phyloP scores from a whole-genome alignment of 805 yeast species.

The Metschnikowia cerradonensis region DNA sequence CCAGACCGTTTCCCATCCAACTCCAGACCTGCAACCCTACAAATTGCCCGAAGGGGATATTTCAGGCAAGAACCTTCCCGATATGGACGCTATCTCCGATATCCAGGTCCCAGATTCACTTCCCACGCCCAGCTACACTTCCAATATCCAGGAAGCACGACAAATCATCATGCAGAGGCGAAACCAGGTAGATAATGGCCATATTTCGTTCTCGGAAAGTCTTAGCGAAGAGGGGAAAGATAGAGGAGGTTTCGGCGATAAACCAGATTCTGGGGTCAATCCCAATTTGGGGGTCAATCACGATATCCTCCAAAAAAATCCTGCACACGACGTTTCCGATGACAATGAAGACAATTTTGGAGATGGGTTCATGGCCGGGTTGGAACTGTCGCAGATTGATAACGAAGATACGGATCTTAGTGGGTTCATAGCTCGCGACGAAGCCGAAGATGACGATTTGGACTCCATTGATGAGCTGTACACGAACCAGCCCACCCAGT shows the following conservation, averaged over 20 bases:
- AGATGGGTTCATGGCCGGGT: conserved; percentile 16
- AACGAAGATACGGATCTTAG: conserved; percentile 17
- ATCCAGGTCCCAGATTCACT: background rate
- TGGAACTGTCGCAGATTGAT: conserved; percentile 15
- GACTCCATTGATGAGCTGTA: conserved; percentile 15
- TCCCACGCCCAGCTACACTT: background rate
- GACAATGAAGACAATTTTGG: conserved; percentile 17
- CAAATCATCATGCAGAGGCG: background rate
- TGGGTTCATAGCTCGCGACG: conserved; percentile 17
- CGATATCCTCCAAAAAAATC: no score
- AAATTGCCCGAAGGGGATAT: no score
- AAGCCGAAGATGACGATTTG: conserved; percentile 7
- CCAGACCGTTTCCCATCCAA: background rate
- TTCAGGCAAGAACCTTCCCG: background rate
- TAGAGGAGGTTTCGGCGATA: no score
- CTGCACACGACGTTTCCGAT: background rate
- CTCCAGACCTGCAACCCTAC: no score
- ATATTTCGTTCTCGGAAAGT: background rate
- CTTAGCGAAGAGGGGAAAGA: no score
- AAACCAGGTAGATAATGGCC: background rate
- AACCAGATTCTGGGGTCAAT: no score
- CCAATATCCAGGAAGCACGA: background rate
- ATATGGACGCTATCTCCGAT: background rate
- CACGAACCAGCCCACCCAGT: conserved; percentile 15
- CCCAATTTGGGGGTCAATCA: no score